Base-by-base conservation (phyloP, 148 eudicot species). In the Persicaria tinctoria region DNA sequence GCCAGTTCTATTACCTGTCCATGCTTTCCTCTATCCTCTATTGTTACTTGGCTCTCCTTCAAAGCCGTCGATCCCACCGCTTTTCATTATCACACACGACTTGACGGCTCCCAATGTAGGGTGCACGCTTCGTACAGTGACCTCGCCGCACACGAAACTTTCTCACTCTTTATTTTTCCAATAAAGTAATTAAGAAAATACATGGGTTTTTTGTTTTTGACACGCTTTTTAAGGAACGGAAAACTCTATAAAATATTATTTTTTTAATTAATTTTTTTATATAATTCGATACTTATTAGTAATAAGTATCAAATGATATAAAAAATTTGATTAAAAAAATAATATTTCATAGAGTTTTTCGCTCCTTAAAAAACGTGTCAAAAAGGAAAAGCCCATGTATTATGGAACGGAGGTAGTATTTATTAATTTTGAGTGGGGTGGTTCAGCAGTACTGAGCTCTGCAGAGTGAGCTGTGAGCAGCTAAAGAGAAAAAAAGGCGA, bases 391-490 rank as follows among this genome's bases (percentile, higher is more conserved):
- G n/a, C n/a, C n/a, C n/a, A n/a, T n/a, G n/a, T n/a, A n/a, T n/a
- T n/a, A n/a, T n/a, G n/a, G n/a, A n/a, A n/a, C n/a, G n/a, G n/a
- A n/a, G n/a, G n/a, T n/a, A n/a, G n/a, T n/a, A n/a, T n/a, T n/a
- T n/a, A n/a, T n/a, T n/a, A n/a, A 41, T 2, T 32, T 32, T 50
- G 53, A 50, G 70, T 66, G 70, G 70, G 70, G 70, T 66, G 70
- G 70, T 66, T 66, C 70, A 66, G 70, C 70, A 66, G 70, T 38
- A 66, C 70, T 66, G 70, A 66, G 70, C 70, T 66, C 44, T 66
- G 70, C 70, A 66, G 70, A 66, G 70, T 66, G 70, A 66, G 70
- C 70, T 66, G 70, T 66, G 70, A 66, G 70, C 70, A 38, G 70
- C 70, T 66, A 44, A 66, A 44, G 70, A 66, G 70, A 44, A 44